Evolutionary conservation across 306 rosid genomes (phyloP).

Genomic region (Pyrus pyrifolia): DNA sequence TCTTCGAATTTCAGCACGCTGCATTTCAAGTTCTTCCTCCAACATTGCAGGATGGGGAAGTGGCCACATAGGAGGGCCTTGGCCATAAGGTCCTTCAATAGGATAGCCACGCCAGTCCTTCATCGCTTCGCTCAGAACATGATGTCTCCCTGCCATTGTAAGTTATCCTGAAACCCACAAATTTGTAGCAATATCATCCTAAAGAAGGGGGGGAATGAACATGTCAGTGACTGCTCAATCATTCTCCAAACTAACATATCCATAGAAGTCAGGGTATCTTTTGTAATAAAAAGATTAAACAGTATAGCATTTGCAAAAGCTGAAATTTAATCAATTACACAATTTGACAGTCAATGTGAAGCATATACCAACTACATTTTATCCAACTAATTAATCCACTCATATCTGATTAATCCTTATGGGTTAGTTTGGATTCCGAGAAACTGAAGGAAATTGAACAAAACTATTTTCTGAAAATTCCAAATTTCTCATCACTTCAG

Average conservation of each 20-base stretch:
- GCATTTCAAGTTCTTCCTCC: slow-evolving; percentile 79
- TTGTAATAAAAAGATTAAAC: neutral
- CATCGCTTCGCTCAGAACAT: slow-evolving; percentile 43
- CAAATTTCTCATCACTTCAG: neutral
- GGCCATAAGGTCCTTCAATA: slow-evolving; percentile 50
- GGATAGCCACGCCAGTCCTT: slow-evolving; percentile 58
- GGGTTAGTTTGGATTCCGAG: neutral
- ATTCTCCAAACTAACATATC: neutral
- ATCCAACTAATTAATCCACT: neutral
- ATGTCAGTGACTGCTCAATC: neutral
- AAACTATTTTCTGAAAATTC: neutral
- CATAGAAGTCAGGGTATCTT: neutral
- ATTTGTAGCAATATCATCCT: neutral
- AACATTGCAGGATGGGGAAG: slow-evolving; percentile 67
- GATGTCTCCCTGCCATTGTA: slow-evolving; percentile 64
- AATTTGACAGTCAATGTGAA: neutral
- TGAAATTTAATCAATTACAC: neutral
- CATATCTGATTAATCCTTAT: neutral
- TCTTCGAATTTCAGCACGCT: slow-evolving; percentile 56
- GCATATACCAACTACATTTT: neutral
- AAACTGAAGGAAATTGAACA: neutral
- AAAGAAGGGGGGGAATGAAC: neutral
- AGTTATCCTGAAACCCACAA: slow-evolving; percentile 25
- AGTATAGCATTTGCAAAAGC: neutral
- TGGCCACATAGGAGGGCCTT: slow-evolving; percentile 50